Percentiles rank a stretch among this genome's conserved stretches.
Conservation (phyloP, 495 filamentous ascomycete genomes). For the Lichenothelia convexa region DNA sequence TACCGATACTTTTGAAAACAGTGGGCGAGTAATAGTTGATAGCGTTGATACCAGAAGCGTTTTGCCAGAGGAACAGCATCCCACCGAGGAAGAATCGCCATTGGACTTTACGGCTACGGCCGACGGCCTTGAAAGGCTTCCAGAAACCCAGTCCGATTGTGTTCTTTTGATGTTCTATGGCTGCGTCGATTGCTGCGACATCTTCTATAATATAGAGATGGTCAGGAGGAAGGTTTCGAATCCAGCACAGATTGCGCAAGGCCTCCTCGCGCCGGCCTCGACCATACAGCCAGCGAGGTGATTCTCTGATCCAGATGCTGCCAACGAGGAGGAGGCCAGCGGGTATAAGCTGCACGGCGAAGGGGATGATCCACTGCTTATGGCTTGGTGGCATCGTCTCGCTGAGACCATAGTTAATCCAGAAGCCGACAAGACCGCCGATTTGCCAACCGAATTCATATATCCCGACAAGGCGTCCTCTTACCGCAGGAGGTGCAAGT, state of each 20-base stretch:
- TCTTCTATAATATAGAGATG: slow-evolving; percentile 52
- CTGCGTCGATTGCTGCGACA: slow-evolving; percentile 39
- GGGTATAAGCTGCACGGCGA: slow-evolving; percentile 39
- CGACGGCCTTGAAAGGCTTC: slow-evolving; percentile 44
- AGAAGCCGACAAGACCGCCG: slow-evolving; percentile 55
- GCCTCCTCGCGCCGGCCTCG: slow-evolving; percentile 37
- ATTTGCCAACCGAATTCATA: slow-evolving; percentile 60
- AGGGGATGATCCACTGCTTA: slow-evolving; percentile 37
- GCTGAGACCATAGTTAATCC: slow-evolving; percentile 43
- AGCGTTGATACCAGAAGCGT: slow-evolving; percentile 46
- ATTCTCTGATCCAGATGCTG: slow-evolving; percentile 36
- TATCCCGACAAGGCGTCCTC: slow-evolving; percentile 39
- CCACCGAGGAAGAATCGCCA: slow-evolving; percentile 50
- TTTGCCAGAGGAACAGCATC: slow-evolving; percentile 51
- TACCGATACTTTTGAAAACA: slow-evolving; percentile 40
- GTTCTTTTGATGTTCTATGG: slow-evolving; percentile 34
- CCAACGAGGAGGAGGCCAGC: slow-evolving; percentile 31
- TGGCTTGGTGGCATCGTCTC: slow-evolving; percentile 26
- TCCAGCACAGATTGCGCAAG: slow-evolving; percentile 41
- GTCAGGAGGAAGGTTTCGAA: slow-evolving; percentile 37
- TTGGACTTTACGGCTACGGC: slow-evolving; percentile 25
- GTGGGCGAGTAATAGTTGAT: slow-evolving; percentile 48
- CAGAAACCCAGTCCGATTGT: slow-evolving; percentile 45
- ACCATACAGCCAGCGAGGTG: slow-evolving; percentile 43
- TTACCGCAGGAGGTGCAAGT: slow-evolving; percentile 34